Base-by-base conservation (phyloP, 2,329 filamentous ascomycete genomes). In the Pseudogymnoascus sp. region DNA sequence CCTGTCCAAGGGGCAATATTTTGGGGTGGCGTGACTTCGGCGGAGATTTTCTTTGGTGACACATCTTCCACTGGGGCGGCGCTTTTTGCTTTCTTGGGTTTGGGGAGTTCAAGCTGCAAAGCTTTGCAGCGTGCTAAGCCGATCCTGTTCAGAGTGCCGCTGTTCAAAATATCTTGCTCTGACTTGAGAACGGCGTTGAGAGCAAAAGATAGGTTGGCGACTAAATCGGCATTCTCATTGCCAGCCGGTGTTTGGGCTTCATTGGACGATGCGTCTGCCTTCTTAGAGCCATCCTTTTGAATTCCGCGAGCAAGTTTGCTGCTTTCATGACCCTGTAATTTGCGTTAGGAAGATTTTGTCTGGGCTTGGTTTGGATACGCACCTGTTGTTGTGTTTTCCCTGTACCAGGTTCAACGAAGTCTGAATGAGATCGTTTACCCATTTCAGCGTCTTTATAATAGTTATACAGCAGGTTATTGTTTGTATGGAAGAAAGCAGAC, bases 231-330 rank as follows among this genome's bases (percentile, higher is more conserved):
- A 20, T 34, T 54, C 9, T 54, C 47, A 54, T 54, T 34, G n/a
- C 11, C 28, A 4, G 28, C 5, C 14, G 47, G 28, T 20, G 28
- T 14, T 32, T 32, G 28, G 28, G 47, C n/a, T 20, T 54, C 47
- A 32, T 32, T 34, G 16, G 47, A 34, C 3, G 47, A 54, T 54
- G 28, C 47, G 28, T 32, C 47, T 54, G 32, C 25, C 11, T 54
- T 54, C 47, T 20, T 32, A 54, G 47, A 47, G 18, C 74, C 69
- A 72, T 81, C 77, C 68, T 83, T 85, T 77, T 79, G 78, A 71
- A 79, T 84, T 65, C 77, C 82, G 70, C 81, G 81, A 62, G 76
- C 81, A 64, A 77, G 83, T 70, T 65, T 85, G 65, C 69, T 85
- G 64, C 47, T 32, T 54, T 54, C 47, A 54, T 54, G 47, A 16